Evolutionary conservation across 139 green algal genomes (phyloP).

Genomic region (Volvox reticuliferus): DNA sequence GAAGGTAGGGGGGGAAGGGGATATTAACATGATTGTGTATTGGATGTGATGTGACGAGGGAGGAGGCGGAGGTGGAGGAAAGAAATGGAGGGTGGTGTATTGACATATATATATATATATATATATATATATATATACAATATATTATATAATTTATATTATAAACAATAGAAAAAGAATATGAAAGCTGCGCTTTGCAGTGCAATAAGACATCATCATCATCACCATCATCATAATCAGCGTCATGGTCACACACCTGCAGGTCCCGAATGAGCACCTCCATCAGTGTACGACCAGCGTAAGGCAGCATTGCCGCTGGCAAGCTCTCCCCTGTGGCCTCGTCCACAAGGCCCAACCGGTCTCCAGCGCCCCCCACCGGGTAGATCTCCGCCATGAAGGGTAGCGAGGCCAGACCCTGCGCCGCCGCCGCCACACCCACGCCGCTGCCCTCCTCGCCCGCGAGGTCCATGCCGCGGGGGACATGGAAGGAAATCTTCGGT

Average conservation of each 20-base stretch:
- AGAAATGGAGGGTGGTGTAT: not conserved
- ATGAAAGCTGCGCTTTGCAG: too few species aligned
- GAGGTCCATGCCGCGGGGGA: conserved; percentile 82
- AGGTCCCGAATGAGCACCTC: conserved; percentile 94
- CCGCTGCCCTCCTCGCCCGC: conserved; percentile 57
- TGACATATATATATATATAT: too few species aligned
- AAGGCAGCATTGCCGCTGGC: conserved; percentile 94
- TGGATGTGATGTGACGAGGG: not conserved
- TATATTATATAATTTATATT: too few species aligned
- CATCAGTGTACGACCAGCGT: conserved; percentile 93
- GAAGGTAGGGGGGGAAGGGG: not conserved
- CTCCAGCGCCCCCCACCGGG: conserved; percentile 94
- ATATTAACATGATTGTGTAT: too few species aligned
- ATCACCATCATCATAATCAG: too few species aligned
- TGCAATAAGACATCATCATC: too few species aligned
- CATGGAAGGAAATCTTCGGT: conserved; percentile 56
- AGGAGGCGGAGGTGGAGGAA: not conserved
- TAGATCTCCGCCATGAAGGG: conserved; percentile 94
- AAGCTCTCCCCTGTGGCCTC: conserved; percentile 90
- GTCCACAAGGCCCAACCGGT: conserved; percentile 91
- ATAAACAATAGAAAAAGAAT: too few species aligned
- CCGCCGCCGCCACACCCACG: conserved; percentile 59
- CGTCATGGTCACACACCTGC: conserved; percentile 65
- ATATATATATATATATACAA: too few species aligned
- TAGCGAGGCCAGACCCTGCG: conserved; percentile 78